Evolutionary conservation across 495 filamentous ascomycete genomes (phyloP), one percentile per base, ranked within the genome.

Genomic region (Penicillium coffeae): DNA sequence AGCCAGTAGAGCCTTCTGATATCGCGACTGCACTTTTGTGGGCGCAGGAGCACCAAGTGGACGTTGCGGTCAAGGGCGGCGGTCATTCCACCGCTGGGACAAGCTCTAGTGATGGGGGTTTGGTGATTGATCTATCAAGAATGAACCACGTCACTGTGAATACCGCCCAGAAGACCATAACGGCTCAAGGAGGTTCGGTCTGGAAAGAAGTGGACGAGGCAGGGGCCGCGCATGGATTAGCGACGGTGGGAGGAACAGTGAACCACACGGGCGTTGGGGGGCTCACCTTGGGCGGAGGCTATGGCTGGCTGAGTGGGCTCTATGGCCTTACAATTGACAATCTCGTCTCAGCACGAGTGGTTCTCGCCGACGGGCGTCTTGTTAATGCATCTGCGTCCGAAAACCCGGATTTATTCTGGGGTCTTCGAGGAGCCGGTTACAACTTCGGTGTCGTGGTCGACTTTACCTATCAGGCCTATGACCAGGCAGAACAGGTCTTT

Each of bases 231-330:
- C 61, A 77, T 47, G 74, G 71, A 1, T 62, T 84, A 13, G 80
- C 78, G 8, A 73, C 72, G 9, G 80, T 84, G 3, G 81, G 79
- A 3, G 81, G 81, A 5, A 83, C 79, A 0, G 78, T 82, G 14
- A 80, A 80, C 52, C 72, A 80, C 47, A 80, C 76, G 18, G 80
- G 82, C 21, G 72, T 84, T 18, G 79, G 79, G 2, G 81, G 82
- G 4, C 56, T 82, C 20, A 81, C 77, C 0, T 63, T 84, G 1
- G 79, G 80, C 4, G 80, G 80, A 0, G 80, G 81, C 3, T 77
- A 79, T 52, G 80, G 80, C 19, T 75, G 69, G 62, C 62, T 83
- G 8, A 68, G 64, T 38, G 72, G 72, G 1, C 48, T 63, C 21
- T 62, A 80, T 48, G 80, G 79, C 10, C 65, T 80, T 9, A 69